Conservation (phyloP, 1,139 yeast species). For the Sugiyamaella novakii region DNA sequence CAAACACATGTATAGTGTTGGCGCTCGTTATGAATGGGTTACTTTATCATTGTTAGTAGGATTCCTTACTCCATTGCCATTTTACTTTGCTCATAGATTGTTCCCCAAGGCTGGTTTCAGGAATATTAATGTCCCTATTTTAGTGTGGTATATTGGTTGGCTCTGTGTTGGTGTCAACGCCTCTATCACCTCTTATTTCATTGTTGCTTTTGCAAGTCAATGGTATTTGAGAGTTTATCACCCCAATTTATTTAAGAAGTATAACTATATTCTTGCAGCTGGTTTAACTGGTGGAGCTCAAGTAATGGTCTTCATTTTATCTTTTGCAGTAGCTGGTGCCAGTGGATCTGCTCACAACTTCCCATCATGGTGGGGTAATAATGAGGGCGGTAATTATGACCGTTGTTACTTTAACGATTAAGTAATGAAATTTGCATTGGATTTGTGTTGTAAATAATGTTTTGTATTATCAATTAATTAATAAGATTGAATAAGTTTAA, state of each 20-base stretch:
- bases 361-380: constrained; percentile 32
- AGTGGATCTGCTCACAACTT: constrained; percentile 27
- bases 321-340: constrained; percentile 33
- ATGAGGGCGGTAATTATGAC: constrained; percentile 24
- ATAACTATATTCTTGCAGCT: constrained; percentile 51
- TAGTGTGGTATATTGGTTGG: constrained; percentile 38
- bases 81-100: constrained; percentile 33
- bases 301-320: constrained; percentile 31
- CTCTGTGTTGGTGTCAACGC: constrained; percentile 41
- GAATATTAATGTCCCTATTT: constrained; percentile 35
- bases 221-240: constrained; percentile 32
- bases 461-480: neutral
- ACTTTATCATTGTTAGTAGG: constrained; percentile 36
- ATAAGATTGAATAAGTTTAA: no score
- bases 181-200: constrained; percentile 36
- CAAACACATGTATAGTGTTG: constrained; percentile 37
- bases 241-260: constrained; percentile 41
- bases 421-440: neutral
- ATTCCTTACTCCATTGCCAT: constrained; percentile 35
- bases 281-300: constrained; percentile 50
- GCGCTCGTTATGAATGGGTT: constrained; percentile 37
- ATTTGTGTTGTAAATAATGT: neutral
- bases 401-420: constrained; percentile 24
- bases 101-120: constrained; percentile 37
- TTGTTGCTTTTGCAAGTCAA: constrained; percentile 38